Percentiles rank a stretch among this genome's conserved stretches.
phyloP scores from a whole-genome alignment of 768 basidiomycete genomes.

The Russula sp. region DNA sequence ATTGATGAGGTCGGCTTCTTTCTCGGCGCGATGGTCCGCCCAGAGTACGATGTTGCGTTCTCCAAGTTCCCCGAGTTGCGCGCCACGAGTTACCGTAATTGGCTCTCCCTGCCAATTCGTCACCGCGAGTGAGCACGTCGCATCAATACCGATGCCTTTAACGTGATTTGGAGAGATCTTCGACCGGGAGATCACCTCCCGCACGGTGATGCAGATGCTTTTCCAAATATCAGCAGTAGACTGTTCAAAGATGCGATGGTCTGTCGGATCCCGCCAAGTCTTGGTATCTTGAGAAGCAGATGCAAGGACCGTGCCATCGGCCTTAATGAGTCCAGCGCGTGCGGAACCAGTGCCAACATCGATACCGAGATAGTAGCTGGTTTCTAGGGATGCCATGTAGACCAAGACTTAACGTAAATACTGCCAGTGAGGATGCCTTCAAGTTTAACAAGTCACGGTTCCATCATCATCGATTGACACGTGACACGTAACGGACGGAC shows the following conservation, averaged over 20 bases:
- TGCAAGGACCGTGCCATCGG: slow-evolving; percentile 63
- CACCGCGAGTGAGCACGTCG: slow-evolving; percentile 94
- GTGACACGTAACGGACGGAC: too few species aligned
- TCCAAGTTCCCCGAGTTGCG: slow-evolving; percentile 53
- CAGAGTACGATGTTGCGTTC: slow-evolving; percentile 89
- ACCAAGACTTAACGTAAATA: not conserved
- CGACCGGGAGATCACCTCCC: slow-evolving; percentile 54
- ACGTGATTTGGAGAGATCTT: slow-evolving; percentile 53
- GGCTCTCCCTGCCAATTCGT: slow-evolving; percentile 67
- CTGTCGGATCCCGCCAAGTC: slow-evolving; percentile 77
- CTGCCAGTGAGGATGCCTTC: too few species aligned
- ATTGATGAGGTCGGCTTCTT: slow-evolving; percentile 90
- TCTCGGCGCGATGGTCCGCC: slow-evolving; percentile 94
- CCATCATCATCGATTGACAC: not conserved
- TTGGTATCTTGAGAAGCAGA: slow-evolving; percentile 76
- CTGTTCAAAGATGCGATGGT: slow-evolving; percentile 96
- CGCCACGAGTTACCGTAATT: slow-evolving; percentile 65
- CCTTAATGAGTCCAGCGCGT: slow-evolving; percentile 73
- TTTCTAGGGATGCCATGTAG: slow-evolving; percentile 33
- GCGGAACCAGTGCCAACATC: slow-evolving; percentile 94
- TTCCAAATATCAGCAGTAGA: slow-evolving; percentile 87
- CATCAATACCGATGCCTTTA: slow-evolving; percentile 91
- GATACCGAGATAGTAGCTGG: slow-evolving; percentile 59
- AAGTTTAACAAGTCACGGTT: too few species aligned
- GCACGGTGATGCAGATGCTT: slow-evolving; percentile 55